Percentiles rank a stretch among this genome's conserved stretches.
phyloP scores from a whole-genome alignment of 1,139 yeast species.

The Lodderomyces parapsilosis region DNA sequence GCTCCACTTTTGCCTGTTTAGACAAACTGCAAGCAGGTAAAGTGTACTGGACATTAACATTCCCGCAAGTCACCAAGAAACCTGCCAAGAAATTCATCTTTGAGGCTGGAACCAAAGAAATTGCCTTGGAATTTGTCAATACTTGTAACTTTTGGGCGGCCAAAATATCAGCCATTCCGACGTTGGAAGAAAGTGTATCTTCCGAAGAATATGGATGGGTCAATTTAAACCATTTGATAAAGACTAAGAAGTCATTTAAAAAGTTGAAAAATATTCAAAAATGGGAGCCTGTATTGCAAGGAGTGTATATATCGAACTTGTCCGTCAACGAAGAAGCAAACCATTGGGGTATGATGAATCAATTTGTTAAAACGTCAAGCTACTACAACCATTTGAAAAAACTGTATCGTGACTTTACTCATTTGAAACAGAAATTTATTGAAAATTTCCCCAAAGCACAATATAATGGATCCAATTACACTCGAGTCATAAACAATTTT shows the following conservation, averaged over 20 bases:
- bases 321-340: conserved; percentile 24
- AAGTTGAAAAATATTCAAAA: conserved; percentile 34
- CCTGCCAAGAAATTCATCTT: conserved; percentile 42
- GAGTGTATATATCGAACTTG: conserved; percentile 42
- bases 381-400: conserved; percentile 43
- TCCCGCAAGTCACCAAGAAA: conserved; percentile 37
- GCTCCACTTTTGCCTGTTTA: conserved; percentile 48
- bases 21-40: conserved; percentile 30
- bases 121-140: conserved; percentile 70
- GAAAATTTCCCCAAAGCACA: conserved; percentile 28
- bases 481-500: conserved; percentile 36
- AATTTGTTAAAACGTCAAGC: conserved; percentile 43
- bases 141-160: conserved; percentile 93
- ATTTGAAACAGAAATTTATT: conserved; percentile 31
- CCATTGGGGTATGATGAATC: conserved; percentile 48
- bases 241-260: conserved; percentile 32
- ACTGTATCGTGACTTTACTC: conserved; percentile 35
- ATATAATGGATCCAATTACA: conserved; percentile 34
- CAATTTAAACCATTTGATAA: conserved; percentile 38
- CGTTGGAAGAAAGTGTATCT: conserved; percentile 57
- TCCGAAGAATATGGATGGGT: conserved; percentile 87
- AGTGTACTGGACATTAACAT: conserved; percentile 35
- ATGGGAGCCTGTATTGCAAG: conserved; percentile 45
- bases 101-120: conserved; percentile 64
- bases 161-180: conserved; percentile 77